Base-by-base conservation (phyloP, 2,329 filamentous ascomycete species). In the Lecanicillium sp. region DNA sequence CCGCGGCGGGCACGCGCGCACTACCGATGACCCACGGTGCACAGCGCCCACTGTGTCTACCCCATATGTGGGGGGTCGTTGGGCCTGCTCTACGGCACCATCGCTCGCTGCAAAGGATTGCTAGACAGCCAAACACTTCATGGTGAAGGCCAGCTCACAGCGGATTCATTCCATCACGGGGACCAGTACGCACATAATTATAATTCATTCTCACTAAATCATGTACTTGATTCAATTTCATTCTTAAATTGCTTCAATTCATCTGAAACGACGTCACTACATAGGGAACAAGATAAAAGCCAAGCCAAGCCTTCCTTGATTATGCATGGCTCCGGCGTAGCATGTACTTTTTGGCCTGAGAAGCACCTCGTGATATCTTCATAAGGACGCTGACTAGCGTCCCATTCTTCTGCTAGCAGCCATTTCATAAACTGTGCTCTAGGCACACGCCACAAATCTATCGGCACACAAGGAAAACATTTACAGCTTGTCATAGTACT, bases 401-500 rank as follows among this genome's bases (percentile, higher is more conserved):
- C 50, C 50, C 45, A 46, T 45, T 55, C 55, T 50, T 53, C 56
- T 47, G 47, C 49, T 51, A 58, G 45, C 47, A 58, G 51, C 58
- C 58, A 58, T 57, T 61, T 63, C 60, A 62, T 62, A 50, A 57
- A 51, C 49, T 52, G 58, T 56, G 60, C 58, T 58, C 60, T 56
- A 53, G 63, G 59, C 65, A 64, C 59, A 54, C 60, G 56, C 57
- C 57, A 54, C 56, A 59, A 60, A 59, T 70, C 62, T 63, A 64
- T 68, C 57, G 60, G 57, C 58, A 57, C 55, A 54, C 56, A 53
- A 52, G 56, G 54, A 59, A 63, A 54, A 55, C 58, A 59, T 65
- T 78, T 95, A 95, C 75, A 95, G 82, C 84, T 95, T 95, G 83
- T 95, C 88, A 73, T 95, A 95, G 83, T 94, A 95, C 85, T 94